Conservation (phyloP, 805 yeast genomes). For the Candida sakaeoensis region DNA sequence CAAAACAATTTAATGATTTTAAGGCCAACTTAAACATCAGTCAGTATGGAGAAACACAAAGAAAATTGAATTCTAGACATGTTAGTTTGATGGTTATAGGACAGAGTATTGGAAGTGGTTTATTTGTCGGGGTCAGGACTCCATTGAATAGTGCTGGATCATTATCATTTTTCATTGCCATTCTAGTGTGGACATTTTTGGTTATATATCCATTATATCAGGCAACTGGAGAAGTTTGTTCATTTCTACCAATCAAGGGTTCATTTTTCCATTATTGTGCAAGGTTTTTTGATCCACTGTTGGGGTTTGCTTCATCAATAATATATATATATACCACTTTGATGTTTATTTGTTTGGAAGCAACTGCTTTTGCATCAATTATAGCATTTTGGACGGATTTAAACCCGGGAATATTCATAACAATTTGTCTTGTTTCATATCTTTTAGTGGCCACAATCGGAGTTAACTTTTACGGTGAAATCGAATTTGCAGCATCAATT, state of each 20-base stretch:
- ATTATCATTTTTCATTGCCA: slow-evolving; percentile 31
- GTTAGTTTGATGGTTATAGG: slow-evolving; percentile 35
- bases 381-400: slow-evolving; percentile 29
- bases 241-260: slow-evolving; percentile 33
- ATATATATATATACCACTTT: slow-evolving; percentile 31
- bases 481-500: slow-evolving; percentile 30
- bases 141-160: slow-evolving; percentile 33
- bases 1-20: slow-evolving; percentile 18
- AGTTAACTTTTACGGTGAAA: slow-evolving; percentile 44
- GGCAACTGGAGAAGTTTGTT: slow-evolving; percentile 35
- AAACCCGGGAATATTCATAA: slow-evolving; percentile 30
- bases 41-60: slow-evolving; percentile 28
- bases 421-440: slow-evolving; percentile 23
- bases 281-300: slow-evolving; percentile 33
- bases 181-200: slow-evolving; percentile 26
- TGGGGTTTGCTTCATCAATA: slow-evolving; percentile 32
- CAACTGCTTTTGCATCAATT: slow-evolving; percentile 27
- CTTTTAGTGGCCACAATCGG: slow-evolving; percentile 28
- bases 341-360: slow-evolving; percentile 33
- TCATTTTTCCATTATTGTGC: slow-evolving; percentile 31
- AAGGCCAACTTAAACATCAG: slow-evolving; percentile 24
- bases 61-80: slow-evolving; percentile 28
- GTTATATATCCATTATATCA: slow-evolving; percentile 36
- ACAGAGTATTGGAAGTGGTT: slow-evolving; percentile 34
- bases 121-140: slow-evolving; percentile 28